Evolutionary conservation across 192 early-diverging fungal species (phyloP).

Genomic region (Coemansia sp.): DNA sequence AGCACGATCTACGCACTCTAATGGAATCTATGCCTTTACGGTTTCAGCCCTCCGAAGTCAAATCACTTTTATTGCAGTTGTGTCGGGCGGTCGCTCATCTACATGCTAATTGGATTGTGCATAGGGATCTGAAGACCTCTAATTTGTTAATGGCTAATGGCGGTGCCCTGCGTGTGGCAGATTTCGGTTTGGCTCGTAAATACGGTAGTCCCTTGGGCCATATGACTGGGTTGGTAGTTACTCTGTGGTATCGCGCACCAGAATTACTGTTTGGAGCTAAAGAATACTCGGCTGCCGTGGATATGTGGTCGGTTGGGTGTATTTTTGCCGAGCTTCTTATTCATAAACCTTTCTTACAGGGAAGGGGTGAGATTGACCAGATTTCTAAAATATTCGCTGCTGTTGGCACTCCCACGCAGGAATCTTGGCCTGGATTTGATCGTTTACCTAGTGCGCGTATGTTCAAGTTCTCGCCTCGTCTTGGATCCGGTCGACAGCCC

Average conservation of each 20-base stretch:
- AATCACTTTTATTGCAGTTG: slow-evolving; percentile 75
- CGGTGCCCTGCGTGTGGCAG: slow-evolving; percentile 89
- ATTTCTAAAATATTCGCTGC: slow-evolving; percentile 82
- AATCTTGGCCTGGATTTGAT: slow-evolving; percentile 70
- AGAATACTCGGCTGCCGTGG: slow-evolving; percentile 82
- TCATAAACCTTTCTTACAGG: slow-evolving; percentile 79
- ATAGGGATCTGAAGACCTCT: slow-evolving; percentile 86
- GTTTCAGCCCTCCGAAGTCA: slow-evolving; percentile 86
- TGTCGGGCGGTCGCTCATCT: slow-evolving; percentile 76
- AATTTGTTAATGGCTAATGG: slow-evolving; percentile 75
- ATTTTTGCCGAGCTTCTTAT: slow-evolving; percentile 94
- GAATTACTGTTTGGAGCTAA: slow-evolving; percentile 88
- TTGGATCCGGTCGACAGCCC: not conserved
- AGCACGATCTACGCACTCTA: slow-evolving; percentile 89
- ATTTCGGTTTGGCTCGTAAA: slow-evolving; percentile 95
- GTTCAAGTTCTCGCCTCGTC: slow-evolving; percentile 60
- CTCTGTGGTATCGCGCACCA: slow-evolving; percentile 95
- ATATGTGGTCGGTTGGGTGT: slow-evolving; percentile 97
- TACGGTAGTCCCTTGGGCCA: slow-evolving; percentile 73
- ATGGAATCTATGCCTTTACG: slow-evolving; percentile 78
- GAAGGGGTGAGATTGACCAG: slow-evolving; percentile 79
- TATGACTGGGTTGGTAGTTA: slow-evolving; percentile 93
- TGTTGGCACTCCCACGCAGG: slow-evolving; percentile 82
- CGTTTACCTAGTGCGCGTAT: slow-evolving; percentile 68
- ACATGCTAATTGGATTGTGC: slow-evolving; percentile 89